Evolutionary conservation across 306 rosid species (phyloP).

Genomic region (Prunus fruticosa): DNA sequence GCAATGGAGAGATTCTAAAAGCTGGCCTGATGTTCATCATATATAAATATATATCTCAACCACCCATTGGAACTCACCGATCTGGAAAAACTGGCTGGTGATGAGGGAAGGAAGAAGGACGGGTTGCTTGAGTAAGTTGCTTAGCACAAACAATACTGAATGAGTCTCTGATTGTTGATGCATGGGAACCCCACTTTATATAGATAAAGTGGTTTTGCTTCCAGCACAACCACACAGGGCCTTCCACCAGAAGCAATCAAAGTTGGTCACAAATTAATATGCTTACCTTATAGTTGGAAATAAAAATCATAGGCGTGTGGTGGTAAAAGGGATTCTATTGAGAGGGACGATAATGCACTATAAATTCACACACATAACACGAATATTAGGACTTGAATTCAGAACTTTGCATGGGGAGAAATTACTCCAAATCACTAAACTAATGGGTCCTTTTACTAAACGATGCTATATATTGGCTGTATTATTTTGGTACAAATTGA

Average conservation of each 20-base stretch:
- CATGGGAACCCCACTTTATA: neutral
- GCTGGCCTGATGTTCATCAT: neutral
- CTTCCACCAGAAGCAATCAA: too few species aligned
- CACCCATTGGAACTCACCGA: conserved; percentile 1
- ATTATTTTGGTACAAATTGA: neutral
- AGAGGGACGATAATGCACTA: too few species aligned
- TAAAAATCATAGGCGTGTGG: neutral
- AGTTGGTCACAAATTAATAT: too few species aligned
- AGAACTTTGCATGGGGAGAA: fast-evolving
- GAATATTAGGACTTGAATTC: too few species aligned
- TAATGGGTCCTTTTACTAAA: fast-evolving
- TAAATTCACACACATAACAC: too few species aligned
- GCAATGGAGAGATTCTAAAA: neutral
- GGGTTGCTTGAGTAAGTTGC: neutral
- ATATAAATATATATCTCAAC: too few species aligned
- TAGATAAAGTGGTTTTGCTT: too few species aligned
- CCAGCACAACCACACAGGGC: too few species aligned
- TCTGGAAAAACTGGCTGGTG: neutral
- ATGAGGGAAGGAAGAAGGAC: neutral
- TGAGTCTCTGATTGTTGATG: neutral
- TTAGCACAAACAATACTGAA: neutral
- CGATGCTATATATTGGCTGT: too few species aligned
- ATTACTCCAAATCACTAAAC: too few species aligned
- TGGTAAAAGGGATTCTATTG: too few species aligned
- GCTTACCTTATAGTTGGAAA: too few species aligned